Percentiles rank a stretch among this genome's conserved stretches.
phyloP scores from a whole-genome alignment of 495 filamentous ascomycete species.

The Xylaria nigripes region DNA sequence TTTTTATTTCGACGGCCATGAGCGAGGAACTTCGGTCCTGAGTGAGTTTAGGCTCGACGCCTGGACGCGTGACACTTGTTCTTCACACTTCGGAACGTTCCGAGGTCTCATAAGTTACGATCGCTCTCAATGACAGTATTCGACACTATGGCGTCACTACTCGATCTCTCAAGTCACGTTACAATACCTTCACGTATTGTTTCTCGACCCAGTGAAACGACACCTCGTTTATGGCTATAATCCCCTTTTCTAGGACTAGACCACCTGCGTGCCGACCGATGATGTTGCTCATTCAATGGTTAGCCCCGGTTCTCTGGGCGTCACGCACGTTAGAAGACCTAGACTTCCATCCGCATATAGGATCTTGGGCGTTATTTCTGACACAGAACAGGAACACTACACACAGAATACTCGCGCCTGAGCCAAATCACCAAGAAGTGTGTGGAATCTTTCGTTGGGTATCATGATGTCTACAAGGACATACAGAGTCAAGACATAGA shows the following conservation, averaged over 20 bases:
- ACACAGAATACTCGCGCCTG: slow-evolving; percentile 10
- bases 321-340: slow-evolving; percentile 52
- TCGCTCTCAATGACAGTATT: not conserved
- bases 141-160: slow-evolving; percentile 18
- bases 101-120: slow-evolving; percentile 22
- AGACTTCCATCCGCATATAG: slow-evolving; percentile 46
- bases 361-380: slow-evolving; percentile 16
- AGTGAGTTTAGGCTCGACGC: slow-evolving; percentile 1
- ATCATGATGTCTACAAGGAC: slow-evolving; percentile 25
- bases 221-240: no score
- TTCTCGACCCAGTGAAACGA: slow-evolving; percentile 8
- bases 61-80: slow-evolving; percentile 27
- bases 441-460: slow-evolving; percentile 27
- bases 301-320: slow-evolving; percentile 38
- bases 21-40: not conserved
- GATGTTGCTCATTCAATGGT: slow-evolving; percentile 26
- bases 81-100: slow-evolving; percentile 37
- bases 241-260: slow-evolving; percentile 20
- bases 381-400: slow-evolving; percentile 3
- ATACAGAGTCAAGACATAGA: slow-evolving; percentile 20
- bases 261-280: slow-evolving; percentile 15
- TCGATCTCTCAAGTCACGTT: slow-evolving; percentile 8
- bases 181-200: slow-evolving; percentile 16
- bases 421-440: slow-evolving; percentile 34
- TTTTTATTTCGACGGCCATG: no score